Base-by-base conservation (phyloP, 2,329 filamentous ascomycete species). In the Tolypocladium inflatum region DNA sequence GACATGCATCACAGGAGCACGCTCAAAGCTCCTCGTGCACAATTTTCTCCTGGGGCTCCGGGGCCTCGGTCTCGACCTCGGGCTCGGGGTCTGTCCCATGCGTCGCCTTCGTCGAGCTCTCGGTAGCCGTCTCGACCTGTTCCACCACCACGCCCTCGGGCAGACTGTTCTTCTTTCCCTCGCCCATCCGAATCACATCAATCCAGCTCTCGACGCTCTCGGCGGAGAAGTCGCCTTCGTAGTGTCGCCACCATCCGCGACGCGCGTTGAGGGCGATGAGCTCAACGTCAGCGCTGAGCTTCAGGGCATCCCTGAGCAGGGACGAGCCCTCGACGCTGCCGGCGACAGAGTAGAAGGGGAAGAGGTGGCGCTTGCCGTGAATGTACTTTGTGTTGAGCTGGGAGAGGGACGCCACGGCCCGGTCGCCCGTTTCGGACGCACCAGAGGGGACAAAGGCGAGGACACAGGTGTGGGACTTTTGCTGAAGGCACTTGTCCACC, bases 121-220 rank as follows among this genome's bases (percentile, higher is more conserved):
- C 48, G 10, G 42, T 51, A 19, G 59, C 21, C 23, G 73, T 66
- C 64, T 77, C 71, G 13, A 70, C 66, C 21, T 73, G 70, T 56
- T 74, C 71, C 19, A 76, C 74, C 38, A 87, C 68, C 50, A 90
- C 66, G 2, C 79, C 81, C 59, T 82, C 80, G 0, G 89, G 89
- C 48, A 94, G 71, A 75, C 86, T 89, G 66, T 85, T 80, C 79
- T 93, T 97, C 59, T 81, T 76, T 2, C 90, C 89, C 69, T 97
- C 93, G 56, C 92, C 90, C 79, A 99, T 81, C 42, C 91, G 86
- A 61, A 97, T 91, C n/a, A 84, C 81, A 67, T 99, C 94, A 59
- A 99, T 84, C 91, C 93, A 99, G 61, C 78, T 76, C 75, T 96
- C 90, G 37, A 99, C 76, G 33, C 80, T 82, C 57, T 81, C 77